Percentiles rank a stretch among this genome's conserved stretches.
These are phyloP conservation scores for Ocimum tenuiflorum DNA, from an alignment of 257 asterid species.

Conservation along the genomic window DNA sequence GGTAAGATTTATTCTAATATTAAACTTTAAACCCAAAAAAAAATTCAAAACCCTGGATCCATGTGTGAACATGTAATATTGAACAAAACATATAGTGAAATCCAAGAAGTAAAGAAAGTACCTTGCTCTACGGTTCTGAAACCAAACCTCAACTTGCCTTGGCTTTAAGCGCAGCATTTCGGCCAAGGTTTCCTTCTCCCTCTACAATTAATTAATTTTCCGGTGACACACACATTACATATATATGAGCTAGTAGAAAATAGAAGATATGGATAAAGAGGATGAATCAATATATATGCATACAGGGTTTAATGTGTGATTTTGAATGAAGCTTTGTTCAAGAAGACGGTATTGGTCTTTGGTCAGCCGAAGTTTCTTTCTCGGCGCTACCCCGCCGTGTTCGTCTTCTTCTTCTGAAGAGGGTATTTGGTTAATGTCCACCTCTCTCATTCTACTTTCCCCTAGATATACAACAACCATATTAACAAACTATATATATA, in stretches of 20 bases:
- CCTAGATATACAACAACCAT: too few relatives aligned
- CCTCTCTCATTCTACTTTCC: conserved; percentile 32
- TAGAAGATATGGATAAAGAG: too few relatives aligned
- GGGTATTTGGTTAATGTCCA: conserved; percentile 72
- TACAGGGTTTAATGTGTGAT: conserved; percentile 72
- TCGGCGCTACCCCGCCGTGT: conserved; percentile 40
- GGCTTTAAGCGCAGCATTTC: conserved; percentile 50
- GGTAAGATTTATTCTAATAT: too few relatives aligned
- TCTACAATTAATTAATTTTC: too few relatives aligned
- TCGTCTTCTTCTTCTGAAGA: conserved; percentile 46
- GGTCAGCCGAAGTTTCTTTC: conserved; percentile 71
- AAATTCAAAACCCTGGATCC: too few relatives aligned
- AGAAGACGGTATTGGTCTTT: conserved; percentile 67
- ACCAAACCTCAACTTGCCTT: conserved; percentile 92
- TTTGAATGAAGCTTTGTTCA: conserved; percentile 62
- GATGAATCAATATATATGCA: too few relatives aligned
- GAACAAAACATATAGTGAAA: too few relatives aligned
- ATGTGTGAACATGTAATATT: too few relatives aligned
- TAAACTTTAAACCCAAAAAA: too few relatives aligned
- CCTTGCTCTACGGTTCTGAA: conserved; percentile 96
- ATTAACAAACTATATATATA: too few relatives aligned
- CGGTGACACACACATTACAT: conserved; percentile 1
- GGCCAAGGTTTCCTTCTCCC: conserved; percentile 66
- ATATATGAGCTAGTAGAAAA: conserved; percentile 30
- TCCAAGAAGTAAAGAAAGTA: too few relatives aligned